Base-by-base conservation (phyloP, 345 rosid species). In the Atalantia buxifolia region DNA sequence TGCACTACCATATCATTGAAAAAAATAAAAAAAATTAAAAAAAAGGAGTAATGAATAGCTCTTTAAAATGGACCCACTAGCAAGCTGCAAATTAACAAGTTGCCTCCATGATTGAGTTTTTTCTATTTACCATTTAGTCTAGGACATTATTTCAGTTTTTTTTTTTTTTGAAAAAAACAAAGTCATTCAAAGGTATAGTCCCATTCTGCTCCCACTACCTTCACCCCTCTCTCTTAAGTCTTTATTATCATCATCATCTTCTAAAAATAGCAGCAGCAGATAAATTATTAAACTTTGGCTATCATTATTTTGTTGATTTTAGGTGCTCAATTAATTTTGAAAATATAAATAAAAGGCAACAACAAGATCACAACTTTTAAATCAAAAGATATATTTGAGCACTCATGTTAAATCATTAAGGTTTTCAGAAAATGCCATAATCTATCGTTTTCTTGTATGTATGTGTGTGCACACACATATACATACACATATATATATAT, bases 71-170 rank as follows among this genome's bases (percentile, higher is more conserved):
- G 74, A 19, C 74, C 74, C 74, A 70, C 61, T 4, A 71, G 33
- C 30, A 33, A 48, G 64, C 35, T 25, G 36, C 55, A 69, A 25
- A 50, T 50, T 50, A 16, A 16, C 73, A 69, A 48, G 74, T 70
- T 70, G 74, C 61, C 10, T 72, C 12, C 50, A 33, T 56, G 76
- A 72, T 72, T 57, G 76, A 57, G 18, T 50, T 70, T 28, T 28
- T 28, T n/a, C 25, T 9, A 38, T 38, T 38, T 38, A 38, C 28
- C 14, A 6, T 3, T 55, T 5, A 25, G 28, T 1, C 12, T 56
- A 2, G 35, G 30, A 19, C 40, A 72, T 56, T 31, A 31, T 33
- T 71, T 55, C 4, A 1, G 0, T 8, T 38, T 38, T 8, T 38
- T 38, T 38, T 38, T 38, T 8, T 7, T 38, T 38, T 5, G 0